Base-by-base conservation (phyloP, 176 grass and related monocot genomes). In the Ensete glaucum region DNA sequence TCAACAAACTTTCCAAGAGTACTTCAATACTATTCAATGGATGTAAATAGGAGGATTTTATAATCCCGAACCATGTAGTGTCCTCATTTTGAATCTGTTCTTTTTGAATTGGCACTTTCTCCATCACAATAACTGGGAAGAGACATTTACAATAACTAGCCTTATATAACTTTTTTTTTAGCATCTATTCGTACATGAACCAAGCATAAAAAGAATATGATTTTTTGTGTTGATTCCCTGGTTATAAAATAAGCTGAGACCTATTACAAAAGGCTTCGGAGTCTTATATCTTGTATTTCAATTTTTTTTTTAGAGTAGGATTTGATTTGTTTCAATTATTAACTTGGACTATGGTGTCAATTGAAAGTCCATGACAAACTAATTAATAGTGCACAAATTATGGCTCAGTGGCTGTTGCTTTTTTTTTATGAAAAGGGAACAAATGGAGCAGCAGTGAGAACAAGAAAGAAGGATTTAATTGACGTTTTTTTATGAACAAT, bases 41-140 rank as follows among this genome's bases (percentile, higher is more conserved):
- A 73, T 73, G 20, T 17, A 73, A 73, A 73, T 73, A 55, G 21
- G 52, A 54, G 19, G 50, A 54, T 55, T 34, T 73, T 73, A 73
- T 73, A 73, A 25, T 73, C 17, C 1, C 9, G 6, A 73, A 27
- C 19, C n/a, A 73, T 73, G 5, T 9, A 17, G 9, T 8, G 54
- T 54, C 71, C 54, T 55, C 50, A 73, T 55, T 73, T 26, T 55
- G 21, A 73, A 73, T 73, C 51, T 21, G 8, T 73, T 73, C 64
- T 7, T 8, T 17, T 73, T 54, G 20, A 73, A 73, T 73, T 73
- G 2, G 50, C 21, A 14, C 51, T 73, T 73, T 73, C 70, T 54
- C 19, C 50, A 25, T 54, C 50, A 73, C 1, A 0, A 55, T 73
- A 26, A 73, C 54, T 73, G 10, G 50, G 2, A 50, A 9, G 13